Conservation (phyloP, 2,329 filamentous ascomycete genomes). For the Phyllosticta citrichinensis region DNA sequence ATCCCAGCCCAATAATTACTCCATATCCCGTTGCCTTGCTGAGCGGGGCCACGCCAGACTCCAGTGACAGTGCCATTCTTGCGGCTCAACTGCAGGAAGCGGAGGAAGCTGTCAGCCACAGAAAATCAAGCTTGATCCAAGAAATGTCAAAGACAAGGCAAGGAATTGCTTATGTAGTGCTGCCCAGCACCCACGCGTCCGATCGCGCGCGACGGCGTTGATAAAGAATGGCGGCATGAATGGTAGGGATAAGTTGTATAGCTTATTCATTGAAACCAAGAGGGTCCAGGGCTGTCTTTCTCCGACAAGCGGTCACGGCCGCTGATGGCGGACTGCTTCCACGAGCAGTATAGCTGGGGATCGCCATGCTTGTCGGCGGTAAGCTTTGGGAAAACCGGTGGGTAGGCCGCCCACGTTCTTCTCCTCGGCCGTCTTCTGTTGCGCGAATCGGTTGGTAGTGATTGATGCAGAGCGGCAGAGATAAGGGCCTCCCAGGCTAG, state of each 20-base stretch:
- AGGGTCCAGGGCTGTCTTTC: background rate
- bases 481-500: background rate
- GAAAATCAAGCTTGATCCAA: background rate
- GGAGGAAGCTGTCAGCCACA: background rate
- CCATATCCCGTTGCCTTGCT: conserved; percentile 64
- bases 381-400: background rate
- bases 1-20: conserved; percentile 64
- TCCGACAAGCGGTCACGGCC: background rate
- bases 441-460: background rate
- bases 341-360: background rate
- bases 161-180: background rate
- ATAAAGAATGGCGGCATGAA: background rate
- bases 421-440: background rate
- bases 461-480: background rate
- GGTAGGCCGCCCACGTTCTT: background rate
- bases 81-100: background rate
- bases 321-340: background rate
- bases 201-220: background rate
- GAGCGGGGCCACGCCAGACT: conserved; percentile 20
- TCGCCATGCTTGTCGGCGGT: background rate
- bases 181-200: background rate
- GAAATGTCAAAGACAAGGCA: background rate
- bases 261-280: background rate
- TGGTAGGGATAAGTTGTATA: background rate
- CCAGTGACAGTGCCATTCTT: background rate